Percentiles rank a stretch among this genome's conserved stretches.
Conservation (phyloP, 257 asterid species). For the Ajuga chamaepitys region DNA sequence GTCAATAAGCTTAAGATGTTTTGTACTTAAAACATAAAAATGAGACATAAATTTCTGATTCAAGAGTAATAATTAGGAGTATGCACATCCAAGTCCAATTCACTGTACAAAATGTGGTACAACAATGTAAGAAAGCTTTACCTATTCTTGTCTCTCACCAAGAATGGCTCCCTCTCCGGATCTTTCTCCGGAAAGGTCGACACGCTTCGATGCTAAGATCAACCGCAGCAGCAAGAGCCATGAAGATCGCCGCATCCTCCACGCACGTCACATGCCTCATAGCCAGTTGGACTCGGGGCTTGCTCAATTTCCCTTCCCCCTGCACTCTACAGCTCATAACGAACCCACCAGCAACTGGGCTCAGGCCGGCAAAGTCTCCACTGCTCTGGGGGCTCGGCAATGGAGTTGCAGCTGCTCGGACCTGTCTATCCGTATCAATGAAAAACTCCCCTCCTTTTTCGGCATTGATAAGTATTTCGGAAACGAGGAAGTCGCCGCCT, state of each 20-base stretch:
- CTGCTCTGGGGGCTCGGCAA: conserved; percentile 83
- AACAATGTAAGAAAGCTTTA: conserved; percentile 7
- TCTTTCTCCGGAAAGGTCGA: conserved; percentile 67
- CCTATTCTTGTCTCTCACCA: conserved; percentile 35
- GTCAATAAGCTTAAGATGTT: too few species aligned
- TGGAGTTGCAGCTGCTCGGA: conserved; percentile 41
- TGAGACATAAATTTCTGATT: neutral
- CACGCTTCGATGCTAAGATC: conserved; percentile 94
- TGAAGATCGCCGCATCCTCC: conserved; percentile 94
- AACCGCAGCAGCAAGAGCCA: conserved; percentile 96
- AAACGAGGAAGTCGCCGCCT: conserved; percentile 64
- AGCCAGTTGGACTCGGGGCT: conserved; percentile 80
- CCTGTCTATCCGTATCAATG: conserved; percentile 76
- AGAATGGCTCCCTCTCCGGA: conserved; percentile 53
- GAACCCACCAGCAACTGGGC: conserved; percentile 66
- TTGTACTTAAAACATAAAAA: too few species aligned
- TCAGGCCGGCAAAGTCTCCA: conserved; percentile 60
- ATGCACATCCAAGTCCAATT: conserved; percentile 12
- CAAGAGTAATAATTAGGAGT: conserved; percentile 5
- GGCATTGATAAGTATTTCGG: conserved; percentile 58
- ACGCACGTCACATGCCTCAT: conserved; percentile 85
- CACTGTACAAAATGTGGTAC: conserved; percentile 30
- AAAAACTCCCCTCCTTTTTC: conserved; percentile 92
- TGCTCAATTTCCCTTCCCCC: conserved; percentile 80
- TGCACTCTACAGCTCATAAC: conserved; percentile 89